Conservation (phyloP, 2,329 filamentous ascomycete species). For the Alternaria longipes region DNA sequence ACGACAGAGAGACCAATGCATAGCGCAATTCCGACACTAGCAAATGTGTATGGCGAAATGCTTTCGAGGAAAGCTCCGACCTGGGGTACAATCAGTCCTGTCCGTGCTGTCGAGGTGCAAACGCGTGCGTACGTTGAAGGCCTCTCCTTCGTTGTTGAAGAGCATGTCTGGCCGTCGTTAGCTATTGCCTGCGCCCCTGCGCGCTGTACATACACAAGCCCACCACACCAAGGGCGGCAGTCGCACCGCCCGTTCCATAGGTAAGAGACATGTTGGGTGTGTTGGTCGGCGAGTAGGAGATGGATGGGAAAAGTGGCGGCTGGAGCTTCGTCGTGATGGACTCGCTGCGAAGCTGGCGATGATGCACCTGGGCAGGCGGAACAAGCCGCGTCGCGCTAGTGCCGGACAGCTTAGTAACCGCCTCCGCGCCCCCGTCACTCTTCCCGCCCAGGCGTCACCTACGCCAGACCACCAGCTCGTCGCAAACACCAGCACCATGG, state of each 20-base stretch:
- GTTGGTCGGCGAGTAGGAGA: slow-evolving; percentile 24
- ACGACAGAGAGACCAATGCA: slow-evolving; percentile 97
- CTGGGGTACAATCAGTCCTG: slow-evolving; percentile 55
- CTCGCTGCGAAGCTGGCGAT: slow-evolving; percentile 37
- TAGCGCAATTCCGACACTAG: slow-evolving; percentile 85
- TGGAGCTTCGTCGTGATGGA: slow-evolving; percentile 40
- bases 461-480: slow-evolving; percentile 23
- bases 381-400: slow-evolving; percentile 33
- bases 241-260: slow-evolving; percentile 75
- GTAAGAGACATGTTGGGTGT: slow-evolving; percentile 71
- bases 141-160: slow-evolving; percentile 94
- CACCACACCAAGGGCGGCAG: slow-evolving; percentile 74
- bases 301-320: slow-evolving; percentile 37
- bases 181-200: slow-evolving; percentile 36
- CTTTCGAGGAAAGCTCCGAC: slow-evolving; percentile 94
- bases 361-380: slow-evolving; percentile 32
- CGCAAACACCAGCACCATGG: slow-evolving; percentile 37
- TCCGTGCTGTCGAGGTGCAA: background rate
- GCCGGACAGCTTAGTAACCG: slow-evolving; percentile 22
- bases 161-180: slow-evolving; percentile 81
- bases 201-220: slow-evolving; percentile 74
- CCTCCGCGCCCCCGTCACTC: slow-evolving; percentile 2
- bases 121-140: slow-evolving; percentile 81
- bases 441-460: slow-evolving; percentile 10
- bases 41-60: slow-evolving; percentile 94